phyloP scores from a whole-genome alignment of 1,284 basidiomycete species.

The Pascua sp. region DNA sequence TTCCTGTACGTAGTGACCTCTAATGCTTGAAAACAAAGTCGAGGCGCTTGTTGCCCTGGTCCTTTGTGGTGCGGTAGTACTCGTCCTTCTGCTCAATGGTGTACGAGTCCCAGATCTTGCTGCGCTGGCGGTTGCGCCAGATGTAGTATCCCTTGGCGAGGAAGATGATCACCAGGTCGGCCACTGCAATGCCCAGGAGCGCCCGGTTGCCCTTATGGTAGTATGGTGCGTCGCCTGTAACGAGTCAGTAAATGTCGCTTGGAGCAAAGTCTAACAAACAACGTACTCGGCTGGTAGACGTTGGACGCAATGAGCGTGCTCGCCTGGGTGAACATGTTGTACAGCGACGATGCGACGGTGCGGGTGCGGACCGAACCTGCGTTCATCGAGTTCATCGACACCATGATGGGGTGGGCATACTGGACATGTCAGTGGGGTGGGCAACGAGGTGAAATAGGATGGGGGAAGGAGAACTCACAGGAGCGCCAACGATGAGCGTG shows the following conservation, averaged over 20 bases:
- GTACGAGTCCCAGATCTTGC: conserved; percentile 29
- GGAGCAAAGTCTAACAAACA: not conserved
- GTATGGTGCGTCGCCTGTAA: conserved; percentile 21
- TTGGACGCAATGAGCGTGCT: conserved; percentile 30
- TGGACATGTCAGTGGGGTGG: not conserved
- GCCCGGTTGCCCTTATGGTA: conserved; percentile 37
- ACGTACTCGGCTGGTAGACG: conserved; percentile 27
- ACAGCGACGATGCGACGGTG: conserved; percentile 33
- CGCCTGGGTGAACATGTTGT: conserved; percentile 41
- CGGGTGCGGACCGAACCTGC: conserved; percentile 37
- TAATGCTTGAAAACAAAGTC: conserved; percentile 11
- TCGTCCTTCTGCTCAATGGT: conserved; percentile 25
- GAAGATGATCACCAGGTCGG: conserved; percentile 19
- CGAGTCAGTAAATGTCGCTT: too few species aligned
- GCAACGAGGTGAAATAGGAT: too few species aligned
- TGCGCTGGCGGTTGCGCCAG: conserved; percentile 25
- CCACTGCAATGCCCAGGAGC: conserved; percentile 26
- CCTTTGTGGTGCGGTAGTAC: conserved; percentile 28
- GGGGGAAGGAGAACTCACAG: conserved; percentile 1
- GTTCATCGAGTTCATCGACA: conserved; percentile 32
- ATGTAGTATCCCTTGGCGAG: conserved; percentile 27
- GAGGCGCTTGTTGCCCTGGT: conserved; percentile 32
- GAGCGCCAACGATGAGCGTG: conserved; percentile 16
- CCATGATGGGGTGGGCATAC: conserved; percentile 31
- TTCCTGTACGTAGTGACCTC: not conserved